Conservation (phyloP, 2,329 filamentous ascomycete genomes). For the Cladorrhinum sp. region DNA sequence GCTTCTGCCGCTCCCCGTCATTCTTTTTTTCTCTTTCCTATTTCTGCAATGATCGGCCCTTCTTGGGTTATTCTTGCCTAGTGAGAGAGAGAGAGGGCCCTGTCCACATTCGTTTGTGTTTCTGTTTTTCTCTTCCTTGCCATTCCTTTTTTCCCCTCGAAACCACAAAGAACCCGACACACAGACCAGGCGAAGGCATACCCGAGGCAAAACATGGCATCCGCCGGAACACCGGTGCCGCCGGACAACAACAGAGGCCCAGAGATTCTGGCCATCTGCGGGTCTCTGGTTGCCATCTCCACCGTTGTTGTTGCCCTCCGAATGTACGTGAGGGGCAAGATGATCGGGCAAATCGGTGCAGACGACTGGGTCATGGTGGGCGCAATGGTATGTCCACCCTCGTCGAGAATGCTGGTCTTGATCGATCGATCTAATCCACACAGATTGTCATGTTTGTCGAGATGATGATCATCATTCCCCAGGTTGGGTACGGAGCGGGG, state of each 20-base stretch:
- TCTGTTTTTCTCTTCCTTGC: neutral
- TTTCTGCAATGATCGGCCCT: neutral
- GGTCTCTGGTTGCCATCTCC: constrained; percentile 27
- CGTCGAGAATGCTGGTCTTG: no score
- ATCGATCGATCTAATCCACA: neutral
- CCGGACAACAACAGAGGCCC: constrained; percentile 32
- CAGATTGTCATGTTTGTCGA: constrained; percentile 27
- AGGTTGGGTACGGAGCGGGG: constrained; percentile 30
- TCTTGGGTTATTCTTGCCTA: neutral
- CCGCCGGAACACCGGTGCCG: constrained; percentile 8
- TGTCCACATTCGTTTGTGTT: neutral
- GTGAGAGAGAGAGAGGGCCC: no score
- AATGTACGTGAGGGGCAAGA: constrained; percentile 29
- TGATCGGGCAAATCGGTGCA: constrained; percentile 26
- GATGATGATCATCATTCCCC: constrained; percentile 30
- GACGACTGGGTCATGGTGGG: constrained; percentile 32
- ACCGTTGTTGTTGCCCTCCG: constrained; percentile 27
- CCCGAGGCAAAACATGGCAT: constrained; percentile 22
- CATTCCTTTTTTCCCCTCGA: no score
- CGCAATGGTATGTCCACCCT: constrained; percentile 31
- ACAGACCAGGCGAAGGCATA: no score
- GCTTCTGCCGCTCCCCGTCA: neutral
- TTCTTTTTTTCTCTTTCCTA: neutral
- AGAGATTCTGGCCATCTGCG: constrained; percentile 32
- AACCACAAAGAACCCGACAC: no score